phyloP scores from a whole-genome alignment of 306 rosid species.

The Arachis hypogaea region DNA sequence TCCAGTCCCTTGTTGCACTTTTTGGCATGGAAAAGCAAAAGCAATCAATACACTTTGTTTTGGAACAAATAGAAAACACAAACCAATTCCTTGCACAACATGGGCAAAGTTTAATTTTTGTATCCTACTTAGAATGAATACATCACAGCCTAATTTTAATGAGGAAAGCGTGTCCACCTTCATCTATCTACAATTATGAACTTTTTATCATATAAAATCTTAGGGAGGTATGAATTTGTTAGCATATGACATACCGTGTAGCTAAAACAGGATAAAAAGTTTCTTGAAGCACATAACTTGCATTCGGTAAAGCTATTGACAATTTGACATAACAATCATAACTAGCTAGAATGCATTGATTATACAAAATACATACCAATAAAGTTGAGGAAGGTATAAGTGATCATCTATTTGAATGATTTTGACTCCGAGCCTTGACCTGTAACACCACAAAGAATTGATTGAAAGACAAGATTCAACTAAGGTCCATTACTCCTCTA shows the following conservation, averaged over 20 bases:
- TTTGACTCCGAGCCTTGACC: conserved; percentile 10
- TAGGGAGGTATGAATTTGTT: background rate
- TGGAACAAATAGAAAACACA: background rate
- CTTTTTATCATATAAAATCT: too few relatives aligned
- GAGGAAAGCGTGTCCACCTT: background rate
- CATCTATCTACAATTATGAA: background rate
- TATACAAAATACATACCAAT: background rate
- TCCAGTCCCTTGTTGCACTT: background rate
- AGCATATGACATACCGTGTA: background rate
- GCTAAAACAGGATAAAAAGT: conserved; percentile 1
- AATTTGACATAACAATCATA: background rate
- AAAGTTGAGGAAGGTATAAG: conserved; percentile 9
- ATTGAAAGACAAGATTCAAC: background rate
- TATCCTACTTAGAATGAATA: background rate
- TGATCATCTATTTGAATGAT: background rate
- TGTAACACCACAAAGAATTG: conserved; percentile 11
- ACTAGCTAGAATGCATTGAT: background rate
- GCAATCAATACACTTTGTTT: background rate
- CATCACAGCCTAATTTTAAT: background rate
- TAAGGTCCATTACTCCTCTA: background rate
- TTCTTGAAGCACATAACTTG: background rate
- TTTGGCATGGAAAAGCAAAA: background rate
- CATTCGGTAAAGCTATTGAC: background rate
- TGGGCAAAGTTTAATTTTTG: background rate
- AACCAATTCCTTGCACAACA: background rate